Conservation (phyloP, 768 basidiomycete genomes). For the Lactarius psammicola region DNA sequence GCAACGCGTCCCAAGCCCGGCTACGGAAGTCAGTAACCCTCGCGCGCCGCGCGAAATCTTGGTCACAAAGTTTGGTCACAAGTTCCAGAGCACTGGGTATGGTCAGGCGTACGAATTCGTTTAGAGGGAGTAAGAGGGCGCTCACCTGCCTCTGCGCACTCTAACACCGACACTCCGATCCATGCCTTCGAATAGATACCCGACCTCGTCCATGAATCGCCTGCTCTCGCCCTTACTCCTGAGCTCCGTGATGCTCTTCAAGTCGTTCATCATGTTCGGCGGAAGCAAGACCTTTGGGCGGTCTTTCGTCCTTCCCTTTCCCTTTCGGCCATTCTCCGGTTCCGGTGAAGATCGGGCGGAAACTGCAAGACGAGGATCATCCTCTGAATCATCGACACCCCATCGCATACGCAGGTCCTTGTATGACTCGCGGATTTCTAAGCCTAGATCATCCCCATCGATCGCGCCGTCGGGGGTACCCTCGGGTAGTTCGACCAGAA, state of each 20-base stretch:
- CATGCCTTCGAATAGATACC: conserved; percentile 82
- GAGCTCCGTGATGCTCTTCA: conserved; percentile 79
- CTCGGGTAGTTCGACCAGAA: conserved; percentile 59
- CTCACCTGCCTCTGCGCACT: conserved; percentile 67
- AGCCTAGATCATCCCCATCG: conserved; percentile 43
- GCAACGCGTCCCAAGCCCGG: conserved; percentile 66
- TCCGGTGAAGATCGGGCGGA: conserved; percentile 20
- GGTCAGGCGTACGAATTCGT: not conserved
- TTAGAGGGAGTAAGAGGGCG: conserved; percentile 2
- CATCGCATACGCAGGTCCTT: conserved; percentile 69
- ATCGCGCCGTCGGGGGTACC: conserved; percentile 29
- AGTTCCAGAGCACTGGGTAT: conserved; percentile 70
- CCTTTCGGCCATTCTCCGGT: conserved; percentile 38
- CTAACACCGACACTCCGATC: conserved; percentile 49
- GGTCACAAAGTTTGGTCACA: conserved; percentile 66
- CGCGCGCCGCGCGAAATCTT: conserved; percentile 75
- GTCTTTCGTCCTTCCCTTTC: conserved; percentile 39
- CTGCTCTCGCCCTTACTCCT: conserved; percentile 77
- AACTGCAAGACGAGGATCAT: conserved; percentile 50
- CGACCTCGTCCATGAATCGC: conserved; percentile 79
- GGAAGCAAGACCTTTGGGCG: conserved; percentile 39
- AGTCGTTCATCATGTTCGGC: conserved; percentile 63
- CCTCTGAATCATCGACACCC: conserved; percentile 80
- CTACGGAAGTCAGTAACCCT: conserved; percentile 71
- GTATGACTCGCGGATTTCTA: conserved; percentile 67